Evolutionary conservation across 2,329 filamentous ascomycete species (phyloP), one percentile per base, ranked within the genome.

Genomic region (Cladorrhinum sp.): DNA sequence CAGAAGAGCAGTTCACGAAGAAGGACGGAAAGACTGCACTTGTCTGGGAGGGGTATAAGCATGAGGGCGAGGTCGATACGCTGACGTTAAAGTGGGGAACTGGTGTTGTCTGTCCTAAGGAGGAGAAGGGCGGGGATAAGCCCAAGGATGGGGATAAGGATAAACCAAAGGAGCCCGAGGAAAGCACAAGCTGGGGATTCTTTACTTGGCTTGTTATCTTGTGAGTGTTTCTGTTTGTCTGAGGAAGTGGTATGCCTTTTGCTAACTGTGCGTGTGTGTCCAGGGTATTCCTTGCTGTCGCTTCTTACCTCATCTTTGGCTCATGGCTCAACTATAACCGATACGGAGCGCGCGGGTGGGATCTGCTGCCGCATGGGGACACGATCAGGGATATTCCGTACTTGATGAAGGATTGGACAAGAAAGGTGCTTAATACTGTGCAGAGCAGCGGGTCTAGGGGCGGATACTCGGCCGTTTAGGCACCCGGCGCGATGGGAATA

Each of bases 321-420:
- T 96, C 93, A 20, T 99, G 95, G 95, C 87, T 98, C 74, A 98
- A 98, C 80, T 98, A 98, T 82, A 97, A 92, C 79, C 90, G 93
- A 64, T 96, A 96, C 75, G 93, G 93, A 52, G 93, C 93, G 56
- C 85, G 93, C 50, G 95, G 95, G 60, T 98, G 93, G 93, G 95
- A 98, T 70, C 82, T 97, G 18, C 81, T 98, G 18, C 95, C 95
- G 13, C 93, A 98, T 73, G 90, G 90, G 66, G 95, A 99, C 74
- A 90, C 91, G 0, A 89, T 98, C 68, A 88, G 93, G 65, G 95
- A 99, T 71, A 78, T 97, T 20, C 95, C 95, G 2, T 98, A 97
- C 72, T 82, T 98, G 57, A 76, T 96, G 65, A 93, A 93, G 76
- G 95, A 99, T 75, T 96, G 91, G 85, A 81, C 85, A 16, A 84